Evolutionary conservation across 441 rosid species (phyloP), one percentile per base, ranked within the genome.

Genomic region (Daphne laureola): DNA sequence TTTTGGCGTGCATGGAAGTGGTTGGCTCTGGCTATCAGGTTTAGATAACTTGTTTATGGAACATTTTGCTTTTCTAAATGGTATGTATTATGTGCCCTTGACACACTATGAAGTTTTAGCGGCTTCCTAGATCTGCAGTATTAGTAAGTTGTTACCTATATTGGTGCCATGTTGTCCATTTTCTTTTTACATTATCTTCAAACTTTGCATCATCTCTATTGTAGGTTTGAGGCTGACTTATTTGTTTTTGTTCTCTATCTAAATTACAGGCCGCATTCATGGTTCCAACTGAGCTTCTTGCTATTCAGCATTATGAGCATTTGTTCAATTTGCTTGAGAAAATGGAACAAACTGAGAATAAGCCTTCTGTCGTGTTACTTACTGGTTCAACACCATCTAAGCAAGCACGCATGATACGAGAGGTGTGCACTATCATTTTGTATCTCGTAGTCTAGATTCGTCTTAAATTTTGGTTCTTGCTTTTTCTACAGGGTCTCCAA

Each of bases 281-380:
- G 99, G 97, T 82, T 68, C 97, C 99, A 48, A 87, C 97, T 16
- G 96, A 93, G 77, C 78, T 93, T 79, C 95, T 93, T 64, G 99
- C 97, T 0, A 65, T 78, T 69, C 99, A 90, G 63, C 99, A 93
- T 73, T 81, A 90, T 63, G 95, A 93, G 54, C 86, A 80, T 62
- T 73, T 88, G 57, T 82, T 79, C 59, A 64, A 82, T 60, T 72
- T 93, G 75, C 70, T 93, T 31, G 91, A 78, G 67, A 79, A 63
- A 4, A 64, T 87, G 76, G 90, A 78, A 46, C 78, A 67, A 14
- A 76, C 80, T 42, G 17, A 65, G 55, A 59, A 62, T 57, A 93
- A 78, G 69, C 99, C 97, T 70, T 73, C 87, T 52, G 67, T 93
- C 73, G 93, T 96, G 59, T 67, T 93, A 72, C 80, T 90, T 49